Base-by-base conservation (phyloP, 768 basidiomycete genomes). In the Crucibulum laeve region DNA sequence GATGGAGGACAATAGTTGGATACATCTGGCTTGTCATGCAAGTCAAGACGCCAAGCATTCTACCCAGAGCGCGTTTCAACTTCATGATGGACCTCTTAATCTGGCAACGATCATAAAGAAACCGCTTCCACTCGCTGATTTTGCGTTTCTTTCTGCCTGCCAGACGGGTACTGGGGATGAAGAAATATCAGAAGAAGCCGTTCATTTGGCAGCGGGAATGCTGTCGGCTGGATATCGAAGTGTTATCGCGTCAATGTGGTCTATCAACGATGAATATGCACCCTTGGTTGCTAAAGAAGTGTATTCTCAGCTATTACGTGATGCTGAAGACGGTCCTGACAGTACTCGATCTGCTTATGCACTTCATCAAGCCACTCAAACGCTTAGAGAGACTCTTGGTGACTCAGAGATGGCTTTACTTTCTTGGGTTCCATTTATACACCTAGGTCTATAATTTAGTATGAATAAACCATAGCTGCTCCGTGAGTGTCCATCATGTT, bases 111-210 rank as follows among this genome's bases (percentile, higher is more conserved):
- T 66, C 17, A 52, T 63, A 33, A 45, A 25, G 44, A 48, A 50
- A 2, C 32, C 52, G 38, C 39, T 65, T 43, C 52, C 54, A 6
- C 15, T 47, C 44, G 54, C 61, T 21, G 52, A 59, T 30, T 55
- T 75, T 33, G 74, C 65, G 0, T 70, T 73, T 51, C 61, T 76
- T 3, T 73, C 73, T 4, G 73, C 74, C 1, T 76, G 74, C 45
- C 61, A 76, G 43, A 74, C 67, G 4, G 69, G 68, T 0, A 59
- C 48, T 28, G 67, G 70, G 1, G 56, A 61, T 21, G 38, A 52
- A 0, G 45, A 49, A 1, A 49, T 59, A 25, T 30, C 59, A 13
- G 54, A 62, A 13, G 53, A 60, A 46, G 40, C 60, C 0, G 50
- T 74, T 5, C 71, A 74, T 55, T 48, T 75, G 2, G 66, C 74